These are phyloP conservation scores for Pseudodiploospora longispora DNA, from an alignment of 2,329 filamentous ascomycete species.

Conservation along the genomic window DNA sequence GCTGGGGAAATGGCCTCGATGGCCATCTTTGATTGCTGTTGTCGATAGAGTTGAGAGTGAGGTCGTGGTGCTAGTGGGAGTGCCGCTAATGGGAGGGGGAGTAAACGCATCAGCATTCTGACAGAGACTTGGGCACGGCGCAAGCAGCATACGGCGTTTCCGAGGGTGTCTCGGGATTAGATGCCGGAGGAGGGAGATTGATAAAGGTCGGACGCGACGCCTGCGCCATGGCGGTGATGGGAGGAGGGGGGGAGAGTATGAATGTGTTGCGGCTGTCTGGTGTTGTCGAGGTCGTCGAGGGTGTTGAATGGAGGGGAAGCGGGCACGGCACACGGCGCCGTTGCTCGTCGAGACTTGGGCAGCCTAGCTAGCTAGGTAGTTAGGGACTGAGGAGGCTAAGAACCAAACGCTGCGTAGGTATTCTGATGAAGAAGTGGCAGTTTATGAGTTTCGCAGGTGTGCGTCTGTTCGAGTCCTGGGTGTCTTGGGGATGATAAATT, in stretches of 20 bases:
- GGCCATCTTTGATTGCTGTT: slow-evolving; percentile 92
- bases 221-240: slow-evolving; percentile 27
- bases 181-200: slow-evolving; percentile 74
- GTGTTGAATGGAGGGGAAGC: too few relatives aligned
- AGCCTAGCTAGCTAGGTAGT: too few relatives aligned
- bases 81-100: slow-evolving; percentile 53
- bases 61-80: slow-evolving; percentile 85
- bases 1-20: slow-evolving; percentile 67
- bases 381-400: too few relatives aligned
- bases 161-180: slow-evolving; percentile 76
- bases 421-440: too few relatives aligned
- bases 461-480: too few relatives aligned
- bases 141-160: slow-evolving; percentile 69
- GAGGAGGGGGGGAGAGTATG: neutral
- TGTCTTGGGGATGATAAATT: too few relatives aligned
- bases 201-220: slow-evolving; percentile 58
- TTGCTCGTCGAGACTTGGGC: too few relatives aligned
- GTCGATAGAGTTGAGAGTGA: slow-evolving; percentile 88
- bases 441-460: too few relatives aligned
- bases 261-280: neutral
- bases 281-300: neutral
- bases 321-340: too few relatives aligned
- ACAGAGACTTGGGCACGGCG: neutral
- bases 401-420: too few relatives aligned
- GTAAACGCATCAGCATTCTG: neutral